A percentile compares a stretch with the other conserved stretches of the same genome.
These are phyloP conservation scores for Barnettozyma wickerhamii DNA, from an alignment of 805 yeast genomes.

Conservation along the genomic window DNA sequence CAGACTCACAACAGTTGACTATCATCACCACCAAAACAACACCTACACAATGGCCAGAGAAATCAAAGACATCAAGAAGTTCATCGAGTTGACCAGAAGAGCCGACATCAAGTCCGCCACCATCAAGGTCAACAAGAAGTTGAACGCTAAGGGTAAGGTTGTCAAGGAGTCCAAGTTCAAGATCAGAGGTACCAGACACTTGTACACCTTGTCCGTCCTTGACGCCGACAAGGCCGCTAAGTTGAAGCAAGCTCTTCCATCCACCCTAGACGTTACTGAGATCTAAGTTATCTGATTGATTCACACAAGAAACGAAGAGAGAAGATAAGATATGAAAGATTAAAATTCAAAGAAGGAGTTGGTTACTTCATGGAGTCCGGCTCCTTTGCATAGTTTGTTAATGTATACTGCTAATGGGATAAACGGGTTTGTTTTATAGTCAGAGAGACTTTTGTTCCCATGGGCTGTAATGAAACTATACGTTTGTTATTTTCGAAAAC, in stretches of 20 bases:
- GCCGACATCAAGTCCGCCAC: slow-evolving; percentile 91
- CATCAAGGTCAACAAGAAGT: slow-evolving; percentile 87
- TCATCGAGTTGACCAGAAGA: slow-evolving; percentile 95
- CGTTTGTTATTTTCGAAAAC: too few species aligned
- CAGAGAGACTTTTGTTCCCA: background rate
- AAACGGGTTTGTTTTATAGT: slow-evolving; percentile 14
- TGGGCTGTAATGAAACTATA: too few species aligned
- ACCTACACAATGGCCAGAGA: slow-evolving; percentile 39
- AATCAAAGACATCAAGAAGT: slow-evolving; percentile 95
- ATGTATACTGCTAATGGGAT: slow-evolving; percentile 17
- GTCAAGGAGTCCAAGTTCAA: slow-evolving; percentile 97
- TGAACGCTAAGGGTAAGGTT: slow-evolving; percentile 76
- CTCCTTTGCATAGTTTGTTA: slow-evolving; percentile 4
- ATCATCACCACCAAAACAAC: slow-evolving; percentile 6
- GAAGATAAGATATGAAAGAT: background rate
- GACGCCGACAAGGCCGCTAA: slow-evolving; percentile 97
- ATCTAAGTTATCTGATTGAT: slow-evolving; percentile 27
- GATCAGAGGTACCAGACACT: slow-evolving; percentile 93
- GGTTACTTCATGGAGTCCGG: background rate
- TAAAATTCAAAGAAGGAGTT: background rate
- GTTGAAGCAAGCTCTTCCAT: slow-evolving; percentile 96
- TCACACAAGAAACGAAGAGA: slow-evolving; percentile 1
- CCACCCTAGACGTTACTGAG: slow-evolving; percentile 70
- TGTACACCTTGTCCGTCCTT: slow-evolving; percentile 92
- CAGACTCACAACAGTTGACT: background rate